Conservation (phyloP, 768 basidiomycete species). For the Termitomyces sp. region DNA sequence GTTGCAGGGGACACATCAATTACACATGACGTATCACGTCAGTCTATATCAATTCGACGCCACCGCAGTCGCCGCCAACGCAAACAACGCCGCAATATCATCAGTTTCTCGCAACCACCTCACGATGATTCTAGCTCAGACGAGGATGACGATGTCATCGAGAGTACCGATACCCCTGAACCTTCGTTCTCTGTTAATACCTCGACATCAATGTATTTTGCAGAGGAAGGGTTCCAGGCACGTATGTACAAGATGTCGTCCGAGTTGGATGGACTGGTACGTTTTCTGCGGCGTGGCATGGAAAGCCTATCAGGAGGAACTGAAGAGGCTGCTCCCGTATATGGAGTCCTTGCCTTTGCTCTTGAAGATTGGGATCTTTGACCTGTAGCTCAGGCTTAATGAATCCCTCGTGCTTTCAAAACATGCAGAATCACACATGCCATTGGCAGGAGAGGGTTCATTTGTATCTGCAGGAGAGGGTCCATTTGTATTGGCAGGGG, state of each 20-base stretch:
- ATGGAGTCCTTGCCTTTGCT: conserved; percentile 69
- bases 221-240: conserved; percentile 42
- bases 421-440: background rate
- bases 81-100: conserved; percentile 49
- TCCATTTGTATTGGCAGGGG: too few relatives aligned
- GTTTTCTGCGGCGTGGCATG: conserved; percentile 62
- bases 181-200: conserved; percentile 37
- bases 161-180: conserved; percentile 20
- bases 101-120: conserved; percentile 51
- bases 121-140: conserved; percentile 35
- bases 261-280: conserved; percentile 68
- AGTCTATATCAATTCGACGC: conserved; percentile 45
- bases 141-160: conserved; percentile 36
- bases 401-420: background rate
- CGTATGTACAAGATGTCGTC: conserved; percentile 58
- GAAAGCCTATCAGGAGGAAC: conserved; percentile 62
- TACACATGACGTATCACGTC: conserved; percentile 53
- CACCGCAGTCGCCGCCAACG: conserved; percentile 61
- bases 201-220: conserved; percentile 26
- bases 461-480: too few relatives aligned
- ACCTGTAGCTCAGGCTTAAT: background rate
- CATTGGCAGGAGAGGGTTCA: too few relatives aligned
- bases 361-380: conserved; percentile 75
- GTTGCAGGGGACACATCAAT: conserved; percentile 56
- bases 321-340: conserved; percentile 56